A percentile compares a stretch with the other conserved stretches of the same genome.
Conservation (phyloP, 1,284 basidiomycete species). For the Trichosporon sp. region DNA sequence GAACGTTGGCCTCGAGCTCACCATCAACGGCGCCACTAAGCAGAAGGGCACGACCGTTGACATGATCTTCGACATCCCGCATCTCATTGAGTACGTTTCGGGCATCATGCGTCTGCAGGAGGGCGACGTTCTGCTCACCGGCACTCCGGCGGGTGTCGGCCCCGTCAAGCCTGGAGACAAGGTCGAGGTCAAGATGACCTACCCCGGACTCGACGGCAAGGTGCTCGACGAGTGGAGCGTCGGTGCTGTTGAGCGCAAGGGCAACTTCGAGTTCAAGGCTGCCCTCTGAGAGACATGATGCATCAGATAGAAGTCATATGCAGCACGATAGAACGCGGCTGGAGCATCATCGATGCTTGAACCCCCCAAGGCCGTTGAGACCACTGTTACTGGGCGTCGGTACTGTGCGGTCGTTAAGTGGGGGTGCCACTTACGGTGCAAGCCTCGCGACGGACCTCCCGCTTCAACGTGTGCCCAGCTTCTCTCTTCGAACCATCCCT, state of each 20-base stretch:
- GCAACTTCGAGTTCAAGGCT: conserved; percentile 61
- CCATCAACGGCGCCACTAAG: conserved; percentile 76
- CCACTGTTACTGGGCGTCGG: no score
- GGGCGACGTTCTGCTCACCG: conserved; percentile 80
- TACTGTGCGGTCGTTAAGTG: neutral
- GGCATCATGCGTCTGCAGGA: conserved; percentile 96
- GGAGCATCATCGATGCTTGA: no score
- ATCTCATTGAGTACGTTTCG: conserved; percentile 84
- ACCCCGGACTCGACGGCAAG: conserved; percentile 55
- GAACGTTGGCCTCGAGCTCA: conserved; percentile 55
- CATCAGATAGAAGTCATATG: neutral
- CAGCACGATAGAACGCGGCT: neutral
- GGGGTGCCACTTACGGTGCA: neutral
- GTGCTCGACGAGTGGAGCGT: conserved; percentile 62
- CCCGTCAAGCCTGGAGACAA: conserved; percentile 69
- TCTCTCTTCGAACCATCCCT: neutral
- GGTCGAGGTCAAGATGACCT: conserved; percentile 65
- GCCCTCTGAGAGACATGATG: neutral
- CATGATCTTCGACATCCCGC: conserved; percentile 90
- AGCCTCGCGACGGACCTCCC: neutral
- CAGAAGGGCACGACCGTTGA: conserved; percentile 79
- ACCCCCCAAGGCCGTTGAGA: no score
- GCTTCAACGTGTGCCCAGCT: neutral
- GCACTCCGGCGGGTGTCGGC: conserved; percentile 84
- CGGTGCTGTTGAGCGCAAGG: conserved; percentile 60